These are phyloP conservation scores for Spinellus fusiger DNA, from an alignment of 192 early-diverging fungal genomes.

Conservation along the genomic window DNA sequence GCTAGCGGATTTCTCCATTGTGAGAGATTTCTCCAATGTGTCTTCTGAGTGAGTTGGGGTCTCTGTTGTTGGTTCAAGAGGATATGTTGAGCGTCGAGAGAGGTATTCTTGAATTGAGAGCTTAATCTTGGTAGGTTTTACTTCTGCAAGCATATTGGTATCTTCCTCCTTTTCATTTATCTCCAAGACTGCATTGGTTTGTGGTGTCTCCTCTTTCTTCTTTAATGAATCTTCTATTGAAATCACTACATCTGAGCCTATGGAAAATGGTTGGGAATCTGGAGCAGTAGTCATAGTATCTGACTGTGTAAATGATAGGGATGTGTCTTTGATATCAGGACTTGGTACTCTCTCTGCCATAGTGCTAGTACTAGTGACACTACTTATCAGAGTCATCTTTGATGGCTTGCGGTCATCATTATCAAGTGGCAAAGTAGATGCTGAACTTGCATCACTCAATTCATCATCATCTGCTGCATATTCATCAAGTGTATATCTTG, in stretches of 20 bases:
- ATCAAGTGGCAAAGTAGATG: slow-evolving; percentile 5
- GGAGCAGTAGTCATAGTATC: too few species aligned
- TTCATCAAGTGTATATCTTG: neutral
- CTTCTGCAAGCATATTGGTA: neutral
- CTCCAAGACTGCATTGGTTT: neutral
- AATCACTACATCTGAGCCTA: too few species aligned
- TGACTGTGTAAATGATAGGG: too few species aligned
- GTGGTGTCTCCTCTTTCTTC: neutral
- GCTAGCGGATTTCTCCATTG: neutral
- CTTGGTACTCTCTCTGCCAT: too few species aligned
- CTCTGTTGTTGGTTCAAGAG: neutral
- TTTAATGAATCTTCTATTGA: too few species aligned
- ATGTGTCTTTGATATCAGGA: too few species aligned
- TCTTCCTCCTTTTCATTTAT: neutral
- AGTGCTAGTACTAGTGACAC: too few species aligned
- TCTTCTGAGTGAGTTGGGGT: neutral
- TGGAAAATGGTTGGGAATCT: too few species aligned
- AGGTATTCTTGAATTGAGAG: neutral
- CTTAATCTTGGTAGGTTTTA: neutral
- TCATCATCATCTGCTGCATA: slow-evolving; percentile 4
- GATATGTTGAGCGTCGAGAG: neutral
- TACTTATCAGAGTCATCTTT: too few species aligned
- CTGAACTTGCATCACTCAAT: slow-evolving; percentile 13
- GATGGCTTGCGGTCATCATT: slow-evolving; percentile 2
- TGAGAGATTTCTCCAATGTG: neutral